phyloP scores from a whole-genome alignment of 73 alveolate genomes.

The Paramecium tetraurelia region DNA sequence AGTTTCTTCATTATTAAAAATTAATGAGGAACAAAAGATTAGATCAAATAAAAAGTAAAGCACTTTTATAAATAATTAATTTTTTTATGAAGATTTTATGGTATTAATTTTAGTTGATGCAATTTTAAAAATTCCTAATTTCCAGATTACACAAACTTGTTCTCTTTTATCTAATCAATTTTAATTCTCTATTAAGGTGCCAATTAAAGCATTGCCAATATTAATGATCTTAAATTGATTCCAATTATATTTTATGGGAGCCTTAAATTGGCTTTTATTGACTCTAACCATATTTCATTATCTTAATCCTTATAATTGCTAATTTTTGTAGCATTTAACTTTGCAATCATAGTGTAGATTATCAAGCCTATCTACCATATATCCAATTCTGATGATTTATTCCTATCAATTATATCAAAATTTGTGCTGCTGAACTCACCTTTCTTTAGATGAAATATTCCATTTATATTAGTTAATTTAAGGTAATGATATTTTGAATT shows the following conservation, averaged over 20 bases:
- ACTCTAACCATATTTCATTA: not conserved
- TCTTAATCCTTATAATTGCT: not conserved
- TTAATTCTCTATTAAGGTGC: not conserved
- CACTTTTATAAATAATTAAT: not conserved
- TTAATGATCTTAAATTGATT: not conserved
- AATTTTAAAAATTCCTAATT: not conserved
- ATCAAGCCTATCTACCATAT: not conserved
- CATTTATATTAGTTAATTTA: not conserved
- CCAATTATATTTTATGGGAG: not conserved
- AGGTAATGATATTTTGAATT: not conserved
- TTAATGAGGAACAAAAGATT: not conserved
- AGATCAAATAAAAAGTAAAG: not conserved
- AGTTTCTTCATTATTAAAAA: not conserved
- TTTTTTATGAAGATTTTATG: not conserved
- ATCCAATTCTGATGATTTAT: not conserved
- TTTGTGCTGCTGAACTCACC: not conserved
- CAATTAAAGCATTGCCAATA: not conserved
- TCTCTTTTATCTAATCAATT: not conserved
- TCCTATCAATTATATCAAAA: not conserved
- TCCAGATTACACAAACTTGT: not conserved
- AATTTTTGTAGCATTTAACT: not conserved
- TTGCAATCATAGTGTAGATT: not conserved
- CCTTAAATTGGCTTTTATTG: not conserved
- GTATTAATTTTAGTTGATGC: not conserved
- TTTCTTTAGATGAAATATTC: not conserved